Percentiles rank a stretch among this genome's conserved stretches.
Evolutionary conservation across 371 early-diverging fungal species (phyloP).

Genomic region (Apophysomyces elegans): DNA sequence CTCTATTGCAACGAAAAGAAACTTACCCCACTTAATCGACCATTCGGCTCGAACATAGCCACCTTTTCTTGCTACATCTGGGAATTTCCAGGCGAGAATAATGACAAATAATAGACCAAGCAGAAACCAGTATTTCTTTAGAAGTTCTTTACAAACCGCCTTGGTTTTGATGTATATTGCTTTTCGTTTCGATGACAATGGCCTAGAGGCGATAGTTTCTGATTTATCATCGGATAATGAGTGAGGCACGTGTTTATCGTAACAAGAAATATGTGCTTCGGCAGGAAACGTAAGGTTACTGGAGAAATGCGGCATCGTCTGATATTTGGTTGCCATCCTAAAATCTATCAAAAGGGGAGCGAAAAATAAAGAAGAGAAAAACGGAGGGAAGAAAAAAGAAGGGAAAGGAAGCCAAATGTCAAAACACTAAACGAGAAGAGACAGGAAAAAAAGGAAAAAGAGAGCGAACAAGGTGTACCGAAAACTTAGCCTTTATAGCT

Average conservation of each 20-base stretch:
- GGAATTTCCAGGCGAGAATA: constrained; percentile 60
- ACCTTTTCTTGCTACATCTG: constrained; percentile 57
- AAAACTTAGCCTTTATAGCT: not conserved
- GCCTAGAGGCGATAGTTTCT: not conserved
- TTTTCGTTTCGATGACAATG: not conserved
- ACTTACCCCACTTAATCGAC: constrained; percentile 66
- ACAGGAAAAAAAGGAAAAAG: no score
- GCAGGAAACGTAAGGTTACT: not conserved
- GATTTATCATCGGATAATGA: constrained; percentile 1
- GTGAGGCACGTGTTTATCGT: not conserved
- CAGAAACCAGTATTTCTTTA: constrained; percentile 54
- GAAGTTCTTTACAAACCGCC: not conserved
- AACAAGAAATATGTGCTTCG: not conserved
- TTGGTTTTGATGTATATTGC: not conserved
- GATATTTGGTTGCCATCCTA: not conserved
- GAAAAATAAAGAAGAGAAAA: not conserved
- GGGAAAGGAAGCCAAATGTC: not conserved
- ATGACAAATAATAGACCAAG: constrained; percentile 63
- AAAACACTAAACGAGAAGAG: no score
- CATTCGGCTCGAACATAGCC: constrained; percentile 66
- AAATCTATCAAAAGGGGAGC: not conserved
- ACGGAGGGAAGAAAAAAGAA: not conserved
- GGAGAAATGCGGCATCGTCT: not conserved
- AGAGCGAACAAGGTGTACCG: not conserved
- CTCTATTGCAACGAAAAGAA: not conserved